These are phyloP conservation scores for Phytopythium helicoides DNA, from an alignment of 352 stramenopile genomes.

Conservation along the genomic window DNA sequence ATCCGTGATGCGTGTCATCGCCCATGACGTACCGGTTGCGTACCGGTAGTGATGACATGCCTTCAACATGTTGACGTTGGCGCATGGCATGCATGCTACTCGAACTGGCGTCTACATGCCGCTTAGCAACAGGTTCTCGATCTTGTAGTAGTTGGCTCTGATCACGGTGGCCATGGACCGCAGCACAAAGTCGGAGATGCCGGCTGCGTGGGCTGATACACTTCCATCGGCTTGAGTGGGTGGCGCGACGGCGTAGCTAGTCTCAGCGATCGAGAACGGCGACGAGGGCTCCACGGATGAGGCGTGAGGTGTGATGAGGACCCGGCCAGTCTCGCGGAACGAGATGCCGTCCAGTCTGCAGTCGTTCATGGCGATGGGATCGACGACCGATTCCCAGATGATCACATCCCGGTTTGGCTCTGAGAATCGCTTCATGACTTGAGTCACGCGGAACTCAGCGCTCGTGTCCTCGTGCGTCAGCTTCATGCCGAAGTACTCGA, in stretches of 20 bases:
- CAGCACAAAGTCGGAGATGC: no score
- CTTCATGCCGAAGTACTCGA: constrained; percentile 11
- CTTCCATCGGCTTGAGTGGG: neutral
- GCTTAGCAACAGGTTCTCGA: constrained; percentile 7
- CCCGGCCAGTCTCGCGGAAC: constrained; percentile 2
- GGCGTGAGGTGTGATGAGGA: neutral
- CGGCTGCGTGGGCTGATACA: no score
- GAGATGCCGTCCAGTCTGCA: neutral
- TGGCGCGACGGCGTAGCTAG: neutral
- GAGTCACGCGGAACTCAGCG: constrained; percentile 7
- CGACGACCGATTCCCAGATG: neutral
- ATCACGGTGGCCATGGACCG: no score
- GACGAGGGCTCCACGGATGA: no score
- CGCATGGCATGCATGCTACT: neutral
- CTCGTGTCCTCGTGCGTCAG: neutral
- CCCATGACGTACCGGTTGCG: no score
- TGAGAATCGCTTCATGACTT: constrained; percentile 1
- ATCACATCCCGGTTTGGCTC: neutral
- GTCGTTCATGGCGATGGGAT: neutral
- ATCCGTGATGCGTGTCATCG: no score
- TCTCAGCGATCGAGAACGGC: neutral
- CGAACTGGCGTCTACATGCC: no score
- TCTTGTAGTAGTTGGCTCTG: constrained; percentile 5
- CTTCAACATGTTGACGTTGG: neutral
- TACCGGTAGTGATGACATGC: no score